Base-by-base conservation (phyloP, 495 filamentous ascomycete species). In the Penicillium lividum region DNA sequence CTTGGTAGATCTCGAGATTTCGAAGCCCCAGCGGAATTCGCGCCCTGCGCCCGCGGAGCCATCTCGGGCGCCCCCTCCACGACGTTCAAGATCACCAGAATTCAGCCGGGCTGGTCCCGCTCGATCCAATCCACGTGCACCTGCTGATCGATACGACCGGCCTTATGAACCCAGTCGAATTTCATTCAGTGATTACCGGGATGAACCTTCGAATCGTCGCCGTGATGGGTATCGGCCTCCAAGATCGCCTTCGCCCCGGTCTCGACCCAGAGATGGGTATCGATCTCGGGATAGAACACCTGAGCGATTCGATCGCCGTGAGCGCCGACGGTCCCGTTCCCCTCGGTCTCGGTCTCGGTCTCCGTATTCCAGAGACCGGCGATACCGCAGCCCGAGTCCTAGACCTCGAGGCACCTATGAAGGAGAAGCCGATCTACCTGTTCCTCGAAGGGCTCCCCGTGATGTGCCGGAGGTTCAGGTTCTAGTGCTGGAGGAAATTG, bases 381-480 rank as follows among this genome's bases (percentile, higher is more conserved):
- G 85, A 38, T 92, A 90, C 66, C 80, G 89, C 54, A 91, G 84
- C 55, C 84, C 84, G 2, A 91, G 85, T 60, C 89, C 89, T 2
- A 77, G 84, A 54, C 74, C 73, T 18, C 76, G 80, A 27, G 67
- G 81, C 7, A 62, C 73, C 0, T 76, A 78, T 46, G 83, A 86
- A 36, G 78, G 79, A 22, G 88, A 89, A 61, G 77, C 79, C 25
- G 82, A 85, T 42, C 74, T 90, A 4, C 87, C 87, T 15, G 81
- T 96, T 18, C 90, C 92, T 27, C 80, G 86, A 57, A 84, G 93
- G 58, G 82, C 83, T 50, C 84, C 89, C 2, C 75, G 82, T 53
- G 86, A 96, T 58, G 85, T 98, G 22, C 94, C 94, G 4, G 94
- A 98, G 64, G 89, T 98, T 28, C 93, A 97, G 64, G 81, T 97